Conservation (phyloP, 495 filamentous ascomycete species). For the Sphaerosporella brunnea region DNA sequence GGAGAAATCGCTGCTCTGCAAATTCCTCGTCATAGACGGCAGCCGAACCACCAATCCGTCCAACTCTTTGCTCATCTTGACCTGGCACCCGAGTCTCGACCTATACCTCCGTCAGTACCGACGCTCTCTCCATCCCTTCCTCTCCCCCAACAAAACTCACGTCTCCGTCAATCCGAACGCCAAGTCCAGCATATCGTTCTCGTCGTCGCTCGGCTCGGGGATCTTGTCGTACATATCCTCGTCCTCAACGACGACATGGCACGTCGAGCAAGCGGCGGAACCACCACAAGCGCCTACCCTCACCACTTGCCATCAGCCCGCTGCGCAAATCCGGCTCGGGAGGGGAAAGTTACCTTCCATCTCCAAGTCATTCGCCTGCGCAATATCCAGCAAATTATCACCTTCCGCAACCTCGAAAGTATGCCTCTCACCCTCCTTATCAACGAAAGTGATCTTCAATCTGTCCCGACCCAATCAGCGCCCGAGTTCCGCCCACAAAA, state of each 20-base stretch:
- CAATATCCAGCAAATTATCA: slow-evolving; percentile 86
- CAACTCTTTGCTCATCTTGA: slow-evolving; percentile 73
- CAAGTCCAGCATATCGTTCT: slow-evolving; percentile 97
- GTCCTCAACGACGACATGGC: slow-evolving; percentile 82
- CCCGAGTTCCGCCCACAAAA: no score
- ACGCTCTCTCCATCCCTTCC: background rate
- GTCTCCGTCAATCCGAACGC: slow-evolving; percentile 95
- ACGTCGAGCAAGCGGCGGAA: slow-evolving; percentile 91
- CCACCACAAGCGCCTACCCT: slow-evolving; percentile 70
- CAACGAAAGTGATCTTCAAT: slow-evolving; percentile 77
- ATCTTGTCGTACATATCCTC: slow-evolving; percentile 78
- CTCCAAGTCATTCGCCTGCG: slow-evolving; percentile 83
- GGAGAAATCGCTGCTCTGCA: slow-evolving; percentile 83
- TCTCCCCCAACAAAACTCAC: slow-evolving; percentile 3
- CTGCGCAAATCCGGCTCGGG: no score
- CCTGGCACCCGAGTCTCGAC: slow-evolving; percentile 86
- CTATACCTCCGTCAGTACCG: slow-evolving; percentile 10
- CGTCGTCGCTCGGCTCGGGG: slow-evolving; percentile 83
- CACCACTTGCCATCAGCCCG: no score
- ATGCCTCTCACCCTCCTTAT: slow-evolving; percentile 67
- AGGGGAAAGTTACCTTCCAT: slow-evolving; percentile 78
- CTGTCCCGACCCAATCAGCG: no score
- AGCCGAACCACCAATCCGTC: slow-evolving; percentile 71
- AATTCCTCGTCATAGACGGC: slow-evolving; percentile 83
- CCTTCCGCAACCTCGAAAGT: slow-evolving; percentile 65